phyloP scores from a whole-genome alignment of 164 flowering plant species.

The Chloranthus sessilifolius region DNA sequence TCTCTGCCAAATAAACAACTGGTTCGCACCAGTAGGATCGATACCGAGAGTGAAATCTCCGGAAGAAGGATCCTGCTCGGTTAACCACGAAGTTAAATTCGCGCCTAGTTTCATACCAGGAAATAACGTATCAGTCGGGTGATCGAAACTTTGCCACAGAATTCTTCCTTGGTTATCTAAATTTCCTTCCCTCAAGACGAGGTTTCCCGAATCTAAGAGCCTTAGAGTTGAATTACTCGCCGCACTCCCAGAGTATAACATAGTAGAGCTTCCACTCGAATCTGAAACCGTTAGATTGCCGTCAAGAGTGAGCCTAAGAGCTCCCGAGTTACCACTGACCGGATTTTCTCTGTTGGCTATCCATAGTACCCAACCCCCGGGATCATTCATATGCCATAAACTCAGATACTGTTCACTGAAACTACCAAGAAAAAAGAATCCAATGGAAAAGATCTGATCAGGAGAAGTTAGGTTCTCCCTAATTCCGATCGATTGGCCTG shows the following conservation, averaged over 20 bases:
- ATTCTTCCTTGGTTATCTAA: not conserved
- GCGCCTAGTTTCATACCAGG: conserved; percentile 20
- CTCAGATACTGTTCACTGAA: conserved; percentile 35
- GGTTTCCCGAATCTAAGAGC: conserved; percentile 24
- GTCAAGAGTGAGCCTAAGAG: conserved; percentile 11
- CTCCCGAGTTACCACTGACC: conserved; percentile 7
- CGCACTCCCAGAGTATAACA: conserved; percentile 18
- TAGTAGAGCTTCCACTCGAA: conserved; percentile 3
- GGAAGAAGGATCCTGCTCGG: conserved; percentile 21
- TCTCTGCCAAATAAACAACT: conserved; percentile 4
- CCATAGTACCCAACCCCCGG: conserved; percentile 28
- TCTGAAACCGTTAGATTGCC: conserved; percentile 21
- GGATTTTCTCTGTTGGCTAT: conserved; percentile 40
- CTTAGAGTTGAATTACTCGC: conserved; percentile 6
- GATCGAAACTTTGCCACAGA: conserved; percentile 30
- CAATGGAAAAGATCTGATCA: too few relatives aligned
- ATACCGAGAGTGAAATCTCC: conserved; percentile 19
- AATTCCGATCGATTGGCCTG: too few relatives aligned
- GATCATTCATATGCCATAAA: conserved; percentile 25
- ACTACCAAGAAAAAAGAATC: not conserved
- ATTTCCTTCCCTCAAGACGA: conserved; percentile 8
- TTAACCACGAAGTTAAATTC: conserved; percentile 29
- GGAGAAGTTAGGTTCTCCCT: too few relatives aligned
- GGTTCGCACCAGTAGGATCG: conserved; percentile 2
- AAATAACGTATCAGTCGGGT: conserved; percentile 29